phyloP scores from a whole-genome alignment of 2,329 filamentous ascomycete species.

The Gnomoniopsis smithogilvyi region DNA sequence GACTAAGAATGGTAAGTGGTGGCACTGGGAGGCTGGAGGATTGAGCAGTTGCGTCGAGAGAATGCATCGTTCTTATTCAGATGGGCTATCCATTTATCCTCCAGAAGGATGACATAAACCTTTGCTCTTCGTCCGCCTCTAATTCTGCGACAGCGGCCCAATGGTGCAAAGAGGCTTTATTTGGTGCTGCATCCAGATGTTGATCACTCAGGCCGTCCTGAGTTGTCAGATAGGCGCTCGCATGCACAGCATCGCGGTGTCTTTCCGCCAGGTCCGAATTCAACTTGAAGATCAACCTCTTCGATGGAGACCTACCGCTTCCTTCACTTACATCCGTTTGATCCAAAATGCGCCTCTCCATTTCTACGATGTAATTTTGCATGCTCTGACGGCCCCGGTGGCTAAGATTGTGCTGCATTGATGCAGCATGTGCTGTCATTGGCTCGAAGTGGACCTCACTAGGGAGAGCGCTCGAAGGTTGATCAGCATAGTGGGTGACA shows the following conservation, averaged over 20 bases:
- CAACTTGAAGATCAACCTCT: background rate
- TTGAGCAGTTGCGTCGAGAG: background rate
- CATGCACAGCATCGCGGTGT: background rate
- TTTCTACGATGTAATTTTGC: slow-evolving; percentile 9
- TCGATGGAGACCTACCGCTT: background rate
- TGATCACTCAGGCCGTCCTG: background rate
- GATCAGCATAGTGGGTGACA: background rate
- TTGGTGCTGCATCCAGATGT: background rate
- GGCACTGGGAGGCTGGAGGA: background rate
- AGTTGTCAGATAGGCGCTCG: background rate
- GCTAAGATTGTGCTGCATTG: background rate
- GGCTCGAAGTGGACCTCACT: background rate
- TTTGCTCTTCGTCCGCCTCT: slow-evolving; percentile 9
- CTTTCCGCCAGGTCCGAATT: background rate
- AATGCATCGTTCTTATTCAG: background rate
- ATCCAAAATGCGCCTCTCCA: slow-evolving; percentile 1
- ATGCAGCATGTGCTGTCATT: background rate
- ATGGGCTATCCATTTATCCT: slow-evolving; percentile 5
- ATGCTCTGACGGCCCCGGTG: background rate
- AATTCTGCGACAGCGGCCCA: background rate
- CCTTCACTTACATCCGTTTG: background rate
- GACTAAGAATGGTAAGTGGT: background rate
- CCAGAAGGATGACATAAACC: slow-evolving; percentile 13
- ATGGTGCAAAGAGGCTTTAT: background rate
- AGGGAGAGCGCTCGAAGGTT: background rate